Conservation (phyloP, 352 stramenopile genomes). For the Phytophthora capsici region DNA sequence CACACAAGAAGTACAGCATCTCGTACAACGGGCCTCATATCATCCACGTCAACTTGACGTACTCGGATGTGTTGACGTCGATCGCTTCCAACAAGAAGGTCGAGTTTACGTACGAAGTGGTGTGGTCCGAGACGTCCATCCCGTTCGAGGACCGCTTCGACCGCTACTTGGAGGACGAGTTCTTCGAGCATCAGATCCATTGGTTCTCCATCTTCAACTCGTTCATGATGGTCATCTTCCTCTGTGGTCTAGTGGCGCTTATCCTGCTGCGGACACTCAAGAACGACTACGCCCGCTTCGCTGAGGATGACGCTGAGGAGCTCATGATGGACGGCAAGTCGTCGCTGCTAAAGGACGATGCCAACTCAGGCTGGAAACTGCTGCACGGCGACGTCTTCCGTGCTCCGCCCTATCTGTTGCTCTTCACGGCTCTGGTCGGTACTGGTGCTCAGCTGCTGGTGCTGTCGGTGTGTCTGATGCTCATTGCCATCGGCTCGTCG, state of each 20-base stretch:
- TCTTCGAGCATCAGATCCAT: constrained; percentile 99
- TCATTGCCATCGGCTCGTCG: constrained; percentile 95
- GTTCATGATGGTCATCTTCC: constrained; percentile 98
- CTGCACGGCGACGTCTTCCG: constrained; percentile 96
- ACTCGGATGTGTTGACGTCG: constrained; percentile 87
- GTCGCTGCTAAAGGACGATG: constrained; percentile 80
- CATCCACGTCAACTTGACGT: constrained; percentile 98
- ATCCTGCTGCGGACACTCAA: constrained; percentile 95
- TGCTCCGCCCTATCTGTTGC: constrained; percentile 89
- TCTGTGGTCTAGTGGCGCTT: constrained; percentile 93
- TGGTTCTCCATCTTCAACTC: constrained; percentile 98
- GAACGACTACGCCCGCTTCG: constrained; percentile 95
- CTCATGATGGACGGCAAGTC: constrained; percentile 87
- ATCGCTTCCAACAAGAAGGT: constrained; percentile 90
- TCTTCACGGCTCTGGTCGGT: constrained; percentile 96
- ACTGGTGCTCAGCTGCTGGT: constrained; percentile 96
- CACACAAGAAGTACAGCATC: constrained; percentile 96
- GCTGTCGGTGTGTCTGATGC: constrained; percentile 93
- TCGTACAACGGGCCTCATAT: constrained; percentile 97
- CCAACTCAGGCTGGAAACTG: constrained; percentile 95
- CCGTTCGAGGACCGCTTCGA: constrained; percentile 97
- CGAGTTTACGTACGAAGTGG: constrained; percentile 95
- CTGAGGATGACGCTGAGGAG: constrained; percentile 86
- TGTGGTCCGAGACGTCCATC: constrained; percentile 92
- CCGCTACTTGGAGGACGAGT: constrained; percentile 98